phyloP scores from a whole-genome alignment of 2,329 filamentous ascomycete genomes.

The Didymella exigua region DNA sequence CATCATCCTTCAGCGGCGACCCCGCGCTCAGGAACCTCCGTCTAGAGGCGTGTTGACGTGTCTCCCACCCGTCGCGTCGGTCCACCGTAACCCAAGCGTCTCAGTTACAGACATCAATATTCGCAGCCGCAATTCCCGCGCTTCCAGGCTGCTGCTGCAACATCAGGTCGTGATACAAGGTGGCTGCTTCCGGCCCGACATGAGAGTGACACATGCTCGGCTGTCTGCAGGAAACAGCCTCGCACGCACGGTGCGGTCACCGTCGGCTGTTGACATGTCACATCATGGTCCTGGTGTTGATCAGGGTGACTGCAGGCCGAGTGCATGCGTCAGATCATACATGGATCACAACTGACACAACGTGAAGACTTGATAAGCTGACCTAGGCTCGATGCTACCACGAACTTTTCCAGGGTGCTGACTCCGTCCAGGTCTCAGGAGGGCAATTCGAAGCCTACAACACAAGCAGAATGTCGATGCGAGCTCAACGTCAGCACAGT shows the following conservation, averaged over 20 bases:
- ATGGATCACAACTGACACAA: background rate
- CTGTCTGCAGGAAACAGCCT: slow-evolving; percentile 5
- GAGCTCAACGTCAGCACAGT: too few relatives aligned
- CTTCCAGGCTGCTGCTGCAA: background rate
- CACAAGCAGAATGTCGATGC: too few relatives aligned
- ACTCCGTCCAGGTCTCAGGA: background rate
- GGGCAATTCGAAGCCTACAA: too few relatives aligned
- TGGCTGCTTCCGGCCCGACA: background rate
- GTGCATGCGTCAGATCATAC: background rate
- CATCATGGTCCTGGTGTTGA: background rate
- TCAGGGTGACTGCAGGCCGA: background rate
- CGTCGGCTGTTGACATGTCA: background rate
- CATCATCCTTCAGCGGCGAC: slow-evolving; percentile 27
- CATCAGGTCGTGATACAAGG: background rate
- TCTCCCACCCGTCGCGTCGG: background rate
- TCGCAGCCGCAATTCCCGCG: slow-evolving; percentile 2
- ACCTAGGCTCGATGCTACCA: background rate
- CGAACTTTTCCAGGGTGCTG: background rate
- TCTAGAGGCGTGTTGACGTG: slow-evolving; percentile 11
- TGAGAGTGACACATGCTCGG: background rate
- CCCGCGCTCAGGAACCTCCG: slow-evolving; percentile 22
- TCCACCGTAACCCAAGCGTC: background rate
- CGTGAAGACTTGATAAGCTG: background rate
- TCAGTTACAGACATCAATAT: background rate
- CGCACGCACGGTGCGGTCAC: background rate